These are phyloP conservation scores for Lactarius deliciosus DNA, from an alignment of 768 basidiomycete species.

Conservation along the genomic window DNA sequence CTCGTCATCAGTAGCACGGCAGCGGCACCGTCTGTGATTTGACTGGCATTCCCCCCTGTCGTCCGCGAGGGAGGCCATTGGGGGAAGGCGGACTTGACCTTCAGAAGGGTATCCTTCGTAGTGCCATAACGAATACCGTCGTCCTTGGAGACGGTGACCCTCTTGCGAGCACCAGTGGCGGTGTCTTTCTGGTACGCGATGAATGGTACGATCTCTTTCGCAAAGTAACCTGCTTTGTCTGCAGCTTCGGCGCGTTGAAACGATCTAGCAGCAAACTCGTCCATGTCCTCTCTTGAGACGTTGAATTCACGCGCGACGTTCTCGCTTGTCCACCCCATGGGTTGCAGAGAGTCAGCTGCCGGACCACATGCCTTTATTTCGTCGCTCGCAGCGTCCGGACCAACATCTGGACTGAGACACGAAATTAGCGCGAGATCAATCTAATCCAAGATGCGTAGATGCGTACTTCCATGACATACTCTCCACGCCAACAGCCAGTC, in stretches of 20 bases:
- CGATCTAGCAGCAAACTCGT: conserved; percentile 69
- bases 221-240: conserved; percentile 63
- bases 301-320: conserved; percentile 77
- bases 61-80: conserved; percentile 75
- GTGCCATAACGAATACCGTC: conserved; percentile 79
- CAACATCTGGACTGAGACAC: conserved; percentile 56
- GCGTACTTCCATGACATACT: conserved; percentile 78
- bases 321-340: conserved; percentile 91
- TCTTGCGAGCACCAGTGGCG: conserved; percentile 50
- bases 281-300: conserved; percentile 73
- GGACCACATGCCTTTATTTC: conserved; percentile 54
- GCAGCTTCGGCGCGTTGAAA: conserved; percentile 79
- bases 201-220: conserved; percentile 73
- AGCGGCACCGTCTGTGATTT: conserved; percentile 83
- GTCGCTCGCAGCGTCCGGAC: conserved; percentile 60
- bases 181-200: conserved; percentile 61
- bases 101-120: conserved; percentile 60
- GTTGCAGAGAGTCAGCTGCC: conserved; percentile 60
- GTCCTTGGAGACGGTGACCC: conserved; percentile 62
- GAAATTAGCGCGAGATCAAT: conserved; percentile 29
- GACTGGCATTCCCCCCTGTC: conserved; percentile 85
- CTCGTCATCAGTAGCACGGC: conserved; percentile 80
- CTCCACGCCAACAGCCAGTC: conserved; percentile 81
- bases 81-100: conserved; percentile 75
- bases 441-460: conserved; percentile 29